Evolutionary conservation across 148 eudicot species (phyloP), one percentile per base, ranked within the genome.

Genomic region (Nepenthes mirabilis): DNA sequence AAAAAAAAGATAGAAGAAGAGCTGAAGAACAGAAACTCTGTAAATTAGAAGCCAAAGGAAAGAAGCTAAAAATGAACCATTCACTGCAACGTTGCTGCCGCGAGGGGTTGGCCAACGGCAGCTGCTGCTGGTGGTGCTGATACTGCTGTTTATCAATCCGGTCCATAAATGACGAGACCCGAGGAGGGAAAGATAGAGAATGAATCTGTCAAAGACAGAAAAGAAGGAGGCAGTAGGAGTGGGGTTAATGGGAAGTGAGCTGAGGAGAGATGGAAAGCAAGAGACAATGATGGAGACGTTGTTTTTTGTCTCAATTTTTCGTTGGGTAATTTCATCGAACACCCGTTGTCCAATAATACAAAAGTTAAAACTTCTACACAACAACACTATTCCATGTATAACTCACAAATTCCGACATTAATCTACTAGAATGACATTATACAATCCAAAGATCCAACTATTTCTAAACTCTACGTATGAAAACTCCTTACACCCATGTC

Each of bases 41-140:
- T 40, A 40, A 40, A 40, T 3, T 40, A 34, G 8, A 53, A 33
- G 45, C 7, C n/a, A 14, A 52, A 60, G 33, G 43, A 52, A 43
- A 13, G 6, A 54, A 43, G 36, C 5, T 7, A 34, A 11, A n/a
- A 56, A 36, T 68, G 60, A 74, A 91, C 97, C 97, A 91, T 87
- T 87, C 97, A 43, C 75, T 81, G 67, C 64, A 75, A 12, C 84
- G 77, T 61, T 77, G 97, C 53, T 81, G 97, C 56, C 87, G 64
- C 6, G 90, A 70, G 54, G 56, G 65, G 72, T 83, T 83, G 55
- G 91, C 59, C 64, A 79, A 63, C 2, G 88, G 67, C 58, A 73
- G 59, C 49, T 73, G 87, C 23, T 76, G 83, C 1, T 52, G 71
- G 34, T 58, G 68, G 50, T 7, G 63, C 23, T 23, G 23, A 14